Evolutionary conservation across 2,329 filamentous ascomycete genomes (phyloP).

Genomic region (Fonsecaea multimorphosa): DNA sequence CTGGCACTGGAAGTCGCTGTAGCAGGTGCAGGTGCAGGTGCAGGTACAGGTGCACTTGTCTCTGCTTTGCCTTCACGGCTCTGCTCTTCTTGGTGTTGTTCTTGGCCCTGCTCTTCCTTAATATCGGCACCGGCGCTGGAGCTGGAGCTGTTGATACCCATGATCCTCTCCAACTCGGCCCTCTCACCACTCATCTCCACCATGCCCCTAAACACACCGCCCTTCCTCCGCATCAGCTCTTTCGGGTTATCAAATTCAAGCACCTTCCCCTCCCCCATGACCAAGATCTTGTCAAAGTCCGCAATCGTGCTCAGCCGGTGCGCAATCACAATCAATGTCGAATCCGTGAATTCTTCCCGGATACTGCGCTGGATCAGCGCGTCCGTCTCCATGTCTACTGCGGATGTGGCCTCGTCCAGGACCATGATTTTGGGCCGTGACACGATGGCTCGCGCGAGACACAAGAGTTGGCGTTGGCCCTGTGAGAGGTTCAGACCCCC

Average conservation of each 20-base stretch:
- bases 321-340: slow-evolving; percentile 75
- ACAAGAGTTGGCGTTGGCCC: slow-evolving; percentile 77
- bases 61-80: not conserved
- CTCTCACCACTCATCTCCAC: slow-evolving; percentile 50
- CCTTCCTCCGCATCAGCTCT: slow-evolving; percentile 63
- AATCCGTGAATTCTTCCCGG: slow-evolving; percentile 71
- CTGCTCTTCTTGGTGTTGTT: not conserved
- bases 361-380: slow-evolving; percentile 75
- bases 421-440: slow-evolving; percentile 77
- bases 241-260: slow-evolving; percentile 70
- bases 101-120: not conserved
- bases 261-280: slow-evolving; percentile 70
- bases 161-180: slow-evolving; percentile 41
- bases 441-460: slow-evolving; percentile 74
- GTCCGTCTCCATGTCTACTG: slow-evolving; percentile 79
- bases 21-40: not conserved
- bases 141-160: slow-evolving; percentile 3
- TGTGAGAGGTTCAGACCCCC: slow-evolving; percentile 77
- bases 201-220: slow-evolving; percentile 65
- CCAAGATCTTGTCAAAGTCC: slow-evolving; percentile 76
- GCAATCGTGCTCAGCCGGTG: slow-evolving; percentile 77
- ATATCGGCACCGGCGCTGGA: too few relatives aligned
- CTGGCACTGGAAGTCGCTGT: not conserved
- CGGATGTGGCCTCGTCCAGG: slow-evolving; percentile 78
- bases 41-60: too few relatives aligned